Conservation (phyloP, 108 stramenopile genomes). For the Fragilaria crotonensis region DNA sequence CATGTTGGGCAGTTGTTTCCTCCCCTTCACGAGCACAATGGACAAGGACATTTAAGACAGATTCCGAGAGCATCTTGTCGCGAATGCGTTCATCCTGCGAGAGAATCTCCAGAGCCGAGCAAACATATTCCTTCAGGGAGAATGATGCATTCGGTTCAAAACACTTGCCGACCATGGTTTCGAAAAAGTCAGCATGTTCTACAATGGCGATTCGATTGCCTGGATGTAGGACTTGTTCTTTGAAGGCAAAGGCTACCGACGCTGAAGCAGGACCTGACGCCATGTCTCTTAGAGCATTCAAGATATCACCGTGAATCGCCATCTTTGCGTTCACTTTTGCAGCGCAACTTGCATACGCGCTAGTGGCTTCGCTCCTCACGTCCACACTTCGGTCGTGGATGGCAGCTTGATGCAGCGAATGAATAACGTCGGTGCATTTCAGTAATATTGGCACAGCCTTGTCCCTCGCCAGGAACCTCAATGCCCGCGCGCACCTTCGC, state of each 20-base stretch:
- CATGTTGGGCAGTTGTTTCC: background rate
- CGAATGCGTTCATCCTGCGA: slow-evolving; percentile 17
- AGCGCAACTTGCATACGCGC: slow-evolving; percentile 33
- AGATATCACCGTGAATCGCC: slow-evolving; percentile 23
- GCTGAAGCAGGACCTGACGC: slow-evolving; percentile 2
- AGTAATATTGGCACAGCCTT: slow-evolving; percentile 15
- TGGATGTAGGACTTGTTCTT: slow-evolving; percentile 26
- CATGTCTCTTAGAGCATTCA: slow-evolving; percentile 25
- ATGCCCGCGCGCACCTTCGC: slow-evolving; percentile 23
- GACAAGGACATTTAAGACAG: slow-evolving; percentile 17
- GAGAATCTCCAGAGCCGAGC: slow-evolving; percentile 17
- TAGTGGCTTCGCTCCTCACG: slow-evolving; percentile 37
- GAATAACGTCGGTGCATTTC: slow-evolving; percentile 17
- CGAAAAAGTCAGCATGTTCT: slow-evolving; percentile 10
- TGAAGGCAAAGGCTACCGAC: slow-evolving; percentile 23
- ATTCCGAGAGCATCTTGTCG: slow-evolving; percentile 4
- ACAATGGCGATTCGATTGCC: slow-evolving; percentile 24
- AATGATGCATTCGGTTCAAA: slow-evolving; percentile 3
- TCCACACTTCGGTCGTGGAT: slow-evolving; percentile 21
- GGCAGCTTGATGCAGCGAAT: slow-evolving; percentile 23
- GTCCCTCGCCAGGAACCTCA: slow-evolving; percentile 27
- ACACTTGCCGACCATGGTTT: slow-evolving; percentile 9
- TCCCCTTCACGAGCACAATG: background rate
- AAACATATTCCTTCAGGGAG: slow-evolving; percentile 28
- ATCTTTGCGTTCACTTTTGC: slow-evolving; percentile 16